Evolutionary conservation across 345 rosid species (phyloP), one percentile per base, ranked within the genome.

Genomic region (Aethionema arabicum): DNA sequence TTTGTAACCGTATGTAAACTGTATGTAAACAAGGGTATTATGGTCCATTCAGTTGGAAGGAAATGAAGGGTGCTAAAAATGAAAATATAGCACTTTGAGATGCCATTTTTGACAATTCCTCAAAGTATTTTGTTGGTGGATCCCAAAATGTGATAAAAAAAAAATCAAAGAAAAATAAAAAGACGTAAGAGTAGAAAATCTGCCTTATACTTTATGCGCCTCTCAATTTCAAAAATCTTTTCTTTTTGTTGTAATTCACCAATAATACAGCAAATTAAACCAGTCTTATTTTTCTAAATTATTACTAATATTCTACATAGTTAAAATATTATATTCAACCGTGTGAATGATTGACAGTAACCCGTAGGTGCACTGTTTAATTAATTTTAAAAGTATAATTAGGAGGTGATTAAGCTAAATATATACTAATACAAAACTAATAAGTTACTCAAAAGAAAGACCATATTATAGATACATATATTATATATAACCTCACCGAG

Each of bases 81-180:
- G n/a, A n/a, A n/a, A n/a, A n/a, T n/a, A n/a, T n/a, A n/a, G n/a
- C n/a, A n/a, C n/a, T n/a, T n/a, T n/a, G n/a, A n/a, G n/a, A n/a
- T n/a, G n/a, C n/a, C n/a, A n/a, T n/a, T n/a, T n/a, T n/a, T n/a
- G n/a, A n/a, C n/a, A n/a, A n/a, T n/a, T n/a, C n/a, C n/a, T n/a
- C n/a, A 21, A 21, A 21, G 27, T 21, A 8, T 9, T 21, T 13
- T 11, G 40, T 41, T 41, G 42, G 63, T 63, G 74, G 74, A 70
- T 63, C 74, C 69, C 69, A 63, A 33, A 46, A 63, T 58, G 65
- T 70, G 58, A 70, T 46, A 46, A 6, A 36, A 38, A 13, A 35
- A 15, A 11, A 58, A 21, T 21, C 52, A 46, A 6, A 36, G 27
- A 13, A 35, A 15, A 11, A 58, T 6, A 55, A 39, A 35, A 49